These are phyloP conservation scores for Camelina laxa DNA, from an alignment of 345 rosid genomes.

Conservation along the genomic window DNA sequence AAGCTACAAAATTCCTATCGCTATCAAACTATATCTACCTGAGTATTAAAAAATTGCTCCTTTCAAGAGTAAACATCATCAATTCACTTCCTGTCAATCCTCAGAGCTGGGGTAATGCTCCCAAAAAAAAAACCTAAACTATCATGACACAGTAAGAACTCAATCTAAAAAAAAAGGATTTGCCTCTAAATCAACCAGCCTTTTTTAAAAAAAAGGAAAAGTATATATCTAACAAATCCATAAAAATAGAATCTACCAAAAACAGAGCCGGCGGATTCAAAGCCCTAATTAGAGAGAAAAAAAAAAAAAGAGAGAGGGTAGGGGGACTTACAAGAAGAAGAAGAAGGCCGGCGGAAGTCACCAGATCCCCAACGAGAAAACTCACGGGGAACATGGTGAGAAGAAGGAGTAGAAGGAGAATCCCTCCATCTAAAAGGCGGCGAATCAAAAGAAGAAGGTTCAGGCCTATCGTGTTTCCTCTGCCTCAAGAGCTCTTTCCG, in stretches of 20 bases:
- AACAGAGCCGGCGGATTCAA: not conserved
- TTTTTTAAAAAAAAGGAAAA: too few species aligned
- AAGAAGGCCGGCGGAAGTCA: conserved; percentile 74
- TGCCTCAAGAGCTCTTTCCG: conserved; percentile 87
- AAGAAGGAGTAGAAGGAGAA: conserved; percentile 50
- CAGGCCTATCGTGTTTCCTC: conserved; percentile 87
- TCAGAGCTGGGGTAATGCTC: conserved; percentile 15
- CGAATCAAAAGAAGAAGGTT: conserved; percentile 54
- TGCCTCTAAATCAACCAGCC: not conserved
- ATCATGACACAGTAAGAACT: conserved; percentile 13
- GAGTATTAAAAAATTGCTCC: not conserved
- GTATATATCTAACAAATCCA: not conserved
- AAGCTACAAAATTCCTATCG: conserved; percentile 15
- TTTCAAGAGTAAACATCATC: conserved; percentile 2
- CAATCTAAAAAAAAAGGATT: not conserved
- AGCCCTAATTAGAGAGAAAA: conserved; percentile 27
- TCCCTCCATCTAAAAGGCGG: conserved; percentile 76
- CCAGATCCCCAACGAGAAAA: conserved; percentile 66
- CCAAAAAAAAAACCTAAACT: conserved; percentile 14
- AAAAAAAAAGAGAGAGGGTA: not conserved
- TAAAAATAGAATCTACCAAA: not conserved
- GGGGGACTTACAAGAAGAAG: conserved; percentile 52
- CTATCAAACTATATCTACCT: conserved; percentile 13
- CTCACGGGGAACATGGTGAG: conserved; percentile 59
- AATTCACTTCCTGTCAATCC: not conserved